These are phyloP conservation scores for Ceratocystis lukuohia DNA, from an alignment of 2,329 filamentous ascomycete species.

Conservation along the genomic window DNA sequence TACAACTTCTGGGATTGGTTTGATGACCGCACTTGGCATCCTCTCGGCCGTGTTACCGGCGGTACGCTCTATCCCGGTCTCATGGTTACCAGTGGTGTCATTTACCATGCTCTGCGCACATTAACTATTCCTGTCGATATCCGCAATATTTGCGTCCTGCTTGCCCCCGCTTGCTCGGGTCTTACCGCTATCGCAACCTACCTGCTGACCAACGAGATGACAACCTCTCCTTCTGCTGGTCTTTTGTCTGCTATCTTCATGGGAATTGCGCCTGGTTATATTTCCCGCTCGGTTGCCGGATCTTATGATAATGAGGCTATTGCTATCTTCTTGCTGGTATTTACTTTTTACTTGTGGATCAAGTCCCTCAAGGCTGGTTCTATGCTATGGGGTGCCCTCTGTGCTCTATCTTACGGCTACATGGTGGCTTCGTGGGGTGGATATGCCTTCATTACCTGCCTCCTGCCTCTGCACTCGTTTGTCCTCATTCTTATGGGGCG, in stretches of 20 bases:
- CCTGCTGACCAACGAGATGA: slow-evolving; percentile 94
- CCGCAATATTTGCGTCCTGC: slow-evolving; percentile 93
- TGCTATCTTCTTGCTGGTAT: slow-evolving; percentile 95
- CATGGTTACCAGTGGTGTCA: slow-evolving; percentile 96
- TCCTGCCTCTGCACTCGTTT: slow-evolving; percentile 87
- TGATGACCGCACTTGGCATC: slow-evolving; percentile 99
- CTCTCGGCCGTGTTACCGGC: slow-evolving; percentile 92
- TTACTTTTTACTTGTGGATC: slow-evolving; percentile 98
- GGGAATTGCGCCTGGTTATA: slow-evolving; percentile 95
- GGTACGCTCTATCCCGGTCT: slow-evolving; percentile 96
- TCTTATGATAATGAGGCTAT: slow-evolving; percentile 99
- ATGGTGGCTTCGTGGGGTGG: slow-evolving; percentile 99
- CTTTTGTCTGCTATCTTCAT: slow-evolving; percentile 91
- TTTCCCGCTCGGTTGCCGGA: slow-evolving; percentile 91
- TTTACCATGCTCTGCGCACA: slow-evolving; percentile 85
- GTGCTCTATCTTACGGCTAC: slow-evolving; percentile 95
- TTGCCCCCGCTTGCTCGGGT: slow-evolving; percentile 87
- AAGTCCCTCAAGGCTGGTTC: slow-evolving; percentile 95
- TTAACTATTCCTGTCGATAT: slow-evolving; percentile 92
- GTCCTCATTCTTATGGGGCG: slow-evolving; percentile 93
- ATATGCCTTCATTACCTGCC: slow-evolving; percentile 97
- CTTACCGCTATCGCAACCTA: slow-evolving; percentile 88
- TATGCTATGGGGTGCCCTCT: slow-evolving; percentile 89
- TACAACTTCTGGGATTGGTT: slow-evolving; percentile 99
- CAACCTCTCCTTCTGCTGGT: slow-evolving; percentile 83